Conservation (phyloP, 805 yeast species). For the Nakazawaea populi region DNA sequence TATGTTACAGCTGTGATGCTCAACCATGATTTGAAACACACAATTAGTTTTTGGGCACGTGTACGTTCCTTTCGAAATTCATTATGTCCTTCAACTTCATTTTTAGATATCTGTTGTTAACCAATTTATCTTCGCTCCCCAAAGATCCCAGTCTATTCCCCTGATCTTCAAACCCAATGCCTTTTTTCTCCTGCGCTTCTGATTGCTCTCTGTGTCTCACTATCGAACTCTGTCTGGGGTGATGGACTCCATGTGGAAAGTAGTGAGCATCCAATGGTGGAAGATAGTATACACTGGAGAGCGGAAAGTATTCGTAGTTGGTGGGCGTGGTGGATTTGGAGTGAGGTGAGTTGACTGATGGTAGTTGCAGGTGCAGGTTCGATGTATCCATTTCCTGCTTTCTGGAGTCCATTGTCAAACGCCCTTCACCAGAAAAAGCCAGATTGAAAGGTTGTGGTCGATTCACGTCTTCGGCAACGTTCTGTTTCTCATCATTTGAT, state of each 20-base stretch:
- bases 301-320: conserved; percentile 36
- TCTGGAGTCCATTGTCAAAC: neutral
- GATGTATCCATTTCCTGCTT: neutral
- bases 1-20: too few relatives aligned
- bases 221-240: conserved; percentile 13
- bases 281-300: conserved; percentile 37
- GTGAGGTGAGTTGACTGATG: neutral
- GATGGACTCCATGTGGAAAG: conserved; percentile 42
- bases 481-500: too few relatives aligned
- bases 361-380: neutral
- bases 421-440: neutral
- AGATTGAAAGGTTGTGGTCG: too few relatives aligned
- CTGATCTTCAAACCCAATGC: neutral
- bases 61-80: neutral
- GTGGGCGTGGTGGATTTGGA: conserved; percentile 1
- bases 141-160: neutral
- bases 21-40: too few relatives aligned
- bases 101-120: neutral
- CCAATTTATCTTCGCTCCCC: neutral
- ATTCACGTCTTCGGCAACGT: too few relatives aligned
- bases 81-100: conserved; percentile 4
- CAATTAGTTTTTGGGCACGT: neutral
- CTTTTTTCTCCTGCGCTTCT: neutral
- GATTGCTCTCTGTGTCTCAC: conserved; percentile 6
- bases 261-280: conserved; percentile 45